These are phyloP conservation scores for Physaria fendleri DNA, from an alignment of 345 rosid species.

Conservation along the genomic window DNA sequence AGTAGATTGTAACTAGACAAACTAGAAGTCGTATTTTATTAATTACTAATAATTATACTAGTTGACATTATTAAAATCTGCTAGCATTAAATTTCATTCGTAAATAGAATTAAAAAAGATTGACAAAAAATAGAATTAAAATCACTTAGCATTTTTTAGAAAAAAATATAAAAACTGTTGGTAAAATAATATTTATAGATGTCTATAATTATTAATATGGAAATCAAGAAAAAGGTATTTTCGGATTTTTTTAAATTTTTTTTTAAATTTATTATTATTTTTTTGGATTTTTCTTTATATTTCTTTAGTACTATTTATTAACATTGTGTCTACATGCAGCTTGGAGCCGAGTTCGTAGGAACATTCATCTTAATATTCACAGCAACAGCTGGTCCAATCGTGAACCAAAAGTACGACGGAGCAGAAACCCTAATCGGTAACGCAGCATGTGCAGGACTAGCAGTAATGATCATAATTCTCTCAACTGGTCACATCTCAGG, in stretches of 20 bases:
- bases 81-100: too few species aligned
- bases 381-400: conserved; percentile 91
- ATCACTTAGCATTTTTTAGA: too few species aligned
- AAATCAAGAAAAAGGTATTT: neutral
- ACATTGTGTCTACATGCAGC: conserved; percentile 34
- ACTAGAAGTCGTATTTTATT: neutral
- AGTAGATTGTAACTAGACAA: conserved; percentile 19
- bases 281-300: too few species aligned
- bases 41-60: neutral
- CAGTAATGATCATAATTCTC: conserved; percentile 85
- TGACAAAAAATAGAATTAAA: too few species aligned
- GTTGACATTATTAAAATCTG: too few species aligned
- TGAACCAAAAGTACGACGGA: conserved; percentile 69
- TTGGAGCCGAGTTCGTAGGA: conserved; percentile 97
- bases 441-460: conserved; percentile 86
- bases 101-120: too few species aligned
- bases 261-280: too few species aligned
- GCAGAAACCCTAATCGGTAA: conserved; percentile 83
- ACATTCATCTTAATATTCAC: conserved; percentile 88
- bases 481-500: conserved; percentile 97
- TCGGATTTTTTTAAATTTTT: too few species aligned
- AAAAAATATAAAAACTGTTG: too few species aligned
- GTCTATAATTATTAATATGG: too few species aligned
- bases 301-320: neutral
- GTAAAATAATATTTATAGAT: too few species aligned